A percentile compares a stretch with the other conserved stretches of the same genome.
Evolutionary conservation across 139 green algal species (phyloP).

Genomic region (Ettlia oleoabundans): DNA sequence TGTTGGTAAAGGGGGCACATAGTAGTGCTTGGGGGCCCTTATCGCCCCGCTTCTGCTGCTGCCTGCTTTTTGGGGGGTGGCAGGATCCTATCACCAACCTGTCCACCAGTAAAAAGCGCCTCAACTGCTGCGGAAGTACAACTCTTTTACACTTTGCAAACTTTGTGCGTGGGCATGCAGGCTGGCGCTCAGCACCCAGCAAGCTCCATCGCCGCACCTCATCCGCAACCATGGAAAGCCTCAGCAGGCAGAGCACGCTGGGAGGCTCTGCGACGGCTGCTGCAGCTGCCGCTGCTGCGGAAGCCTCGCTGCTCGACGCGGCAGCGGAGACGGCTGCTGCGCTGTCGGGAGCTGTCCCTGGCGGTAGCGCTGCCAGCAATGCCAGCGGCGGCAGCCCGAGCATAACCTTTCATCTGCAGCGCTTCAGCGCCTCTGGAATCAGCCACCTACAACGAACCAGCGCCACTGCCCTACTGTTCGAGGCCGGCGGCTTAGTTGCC

Average conservation of each 20-base stretch:
- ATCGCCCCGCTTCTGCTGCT: too few relatives aligned
- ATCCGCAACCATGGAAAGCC: background rate
- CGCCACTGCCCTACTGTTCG: background rate
- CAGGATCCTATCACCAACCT: too few relatives aligned
- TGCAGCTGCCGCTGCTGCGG: background rate
- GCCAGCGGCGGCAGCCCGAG: background rate
- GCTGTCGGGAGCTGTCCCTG: background rate
- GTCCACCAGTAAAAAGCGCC: too few relatives aligned
- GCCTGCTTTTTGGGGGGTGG: too few relatives aligned
- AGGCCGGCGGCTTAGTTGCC: background rate
- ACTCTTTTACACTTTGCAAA: too few relatives aligned
- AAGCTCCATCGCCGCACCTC: slow-evolving; percentile 20
- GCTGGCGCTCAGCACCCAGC: slow-evolving; percentile 20
- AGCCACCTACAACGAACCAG: background rate
- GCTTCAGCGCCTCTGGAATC: background rate
- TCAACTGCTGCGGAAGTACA: too few relatives aligned
- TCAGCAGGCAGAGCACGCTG: slow-evolving; percentile 20
- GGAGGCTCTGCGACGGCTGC: background rate
- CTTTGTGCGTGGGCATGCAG: too few relatives aligned
- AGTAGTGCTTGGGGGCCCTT: too few relatives aligned
- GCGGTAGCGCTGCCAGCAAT: background rate
- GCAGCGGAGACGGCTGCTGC: background rate
- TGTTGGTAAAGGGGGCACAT: too few relatives aligned
- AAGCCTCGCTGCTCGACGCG: background rate
- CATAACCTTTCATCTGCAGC: background rate